Evolutionary conservation across 164 flowering plant genomes (phyloP).

Genomic region (Vitis rotundifolia): DNA sequence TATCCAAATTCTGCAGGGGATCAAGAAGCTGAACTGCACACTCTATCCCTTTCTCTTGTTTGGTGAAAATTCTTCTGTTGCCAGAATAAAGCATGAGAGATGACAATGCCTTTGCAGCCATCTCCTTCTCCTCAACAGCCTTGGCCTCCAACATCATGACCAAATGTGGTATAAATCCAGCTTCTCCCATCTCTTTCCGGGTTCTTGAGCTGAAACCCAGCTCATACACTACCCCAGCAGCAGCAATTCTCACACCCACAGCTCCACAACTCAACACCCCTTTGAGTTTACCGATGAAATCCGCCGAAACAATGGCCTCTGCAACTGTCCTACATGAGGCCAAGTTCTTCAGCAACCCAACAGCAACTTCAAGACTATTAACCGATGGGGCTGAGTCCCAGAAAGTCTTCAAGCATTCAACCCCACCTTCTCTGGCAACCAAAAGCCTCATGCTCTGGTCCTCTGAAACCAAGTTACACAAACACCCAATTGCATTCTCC

Average conservation of each 20-base stretch:
- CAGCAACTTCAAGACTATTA: slow-evolving; percentile 55
- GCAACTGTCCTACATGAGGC: slow-evolving; percentile 46
- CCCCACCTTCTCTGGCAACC: slow-evolving; percentile 65
- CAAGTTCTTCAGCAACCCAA: slow-evolving; percentile 52
- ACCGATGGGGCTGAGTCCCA: slow-evolving; percentile 58
- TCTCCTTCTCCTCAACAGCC: not conserved
- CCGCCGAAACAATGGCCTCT: slow-evolving; percentile 53
- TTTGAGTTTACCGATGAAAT: slow-evolving; percentile 48
- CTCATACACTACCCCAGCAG: not conserved
- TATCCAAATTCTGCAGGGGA: not conserved
- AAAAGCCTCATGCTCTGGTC: slow-evolving; percentile 59
- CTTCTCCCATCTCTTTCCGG: not conserved
- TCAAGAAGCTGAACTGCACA: not conserved
- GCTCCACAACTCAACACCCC: slow-evolving; percentile 2
- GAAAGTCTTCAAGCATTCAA: slow-evolving; percentile 63
- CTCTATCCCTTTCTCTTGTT: not conserved
- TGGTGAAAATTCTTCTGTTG: not conserved
- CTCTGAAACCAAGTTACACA: slow-evolving; percentile 56
- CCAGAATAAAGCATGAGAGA: not conserved
- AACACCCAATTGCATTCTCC: slow-evolving; percentile 77
- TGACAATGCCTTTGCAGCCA: not conserved
- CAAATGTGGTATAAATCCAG: not conserved
- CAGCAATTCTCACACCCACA: not conserved
- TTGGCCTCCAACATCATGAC: not conserved
- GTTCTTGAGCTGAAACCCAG: not conserved